A percentile compares a stretch with the other conserved stretches of the same genome.
Conservation (phyloP, 495 filamentous ascomycete species). For the Pyrenopolyporus hunteri region DNA sequence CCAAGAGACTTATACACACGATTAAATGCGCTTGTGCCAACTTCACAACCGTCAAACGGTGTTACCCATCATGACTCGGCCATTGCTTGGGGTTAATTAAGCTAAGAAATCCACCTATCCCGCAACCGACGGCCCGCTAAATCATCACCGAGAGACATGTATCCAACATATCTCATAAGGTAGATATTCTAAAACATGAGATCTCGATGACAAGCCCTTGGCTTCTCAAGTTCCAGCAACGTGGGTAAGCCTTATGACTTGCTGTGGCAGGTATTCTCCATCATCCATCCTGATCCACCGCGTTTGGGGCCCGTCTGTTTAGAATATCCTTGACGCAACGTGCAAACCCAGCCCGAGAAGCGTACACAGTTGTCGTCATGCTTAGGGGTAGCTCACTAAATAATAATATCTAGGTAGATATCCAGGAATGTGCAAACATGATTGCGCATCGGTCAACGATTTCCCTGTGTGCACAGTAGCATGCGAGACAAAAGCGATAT, state of each 20-base stretch:
- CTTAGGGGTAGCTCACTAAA: too few species aligned
- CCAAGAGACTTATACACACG: too few species aligned
- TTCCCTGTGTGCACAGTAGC: too few species aligned
- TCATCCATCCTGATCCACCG: constrained; percentile 8
- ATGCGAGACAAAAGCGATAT: too few species aligned
- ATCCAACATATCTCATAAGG: constrained; percentile 3
- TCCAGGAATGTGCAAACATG: not conserved
- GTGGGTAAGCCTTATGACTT: constrained; percentile 18
- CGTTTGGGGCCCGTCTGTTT: not conserved
- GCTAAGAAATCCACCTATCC: constrained; percentile 3
- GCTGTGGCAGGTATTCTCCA: not conserved
- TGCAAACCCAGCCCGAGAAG: not conserved
- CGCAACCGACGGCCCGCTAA: not conserved
- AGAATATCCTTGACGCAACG: not conserved
- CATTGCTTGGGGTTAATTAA: too few species aligned
- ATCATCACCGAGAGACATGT: not conserved
- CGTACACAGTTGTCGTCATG: too few species aligned
- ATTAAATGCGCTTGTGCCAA: too few species aligned
- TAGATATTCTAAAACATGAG: constrained; percentile 12
- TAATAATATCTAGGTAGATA: too few species aligned
- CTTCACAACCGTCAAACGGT: too few species aligned
- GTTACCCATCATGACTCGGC: too few species aligned
- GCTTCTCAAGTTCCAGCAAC: constrained; percentile 2
- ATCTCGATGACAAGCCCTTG: constrained; percentile 14
- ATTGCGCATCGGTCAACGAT: not conserved